Evolutionary conservation across 176 grass and related monocot genomes (phyloP).

Genomic region (Areca catechu): DNA sequence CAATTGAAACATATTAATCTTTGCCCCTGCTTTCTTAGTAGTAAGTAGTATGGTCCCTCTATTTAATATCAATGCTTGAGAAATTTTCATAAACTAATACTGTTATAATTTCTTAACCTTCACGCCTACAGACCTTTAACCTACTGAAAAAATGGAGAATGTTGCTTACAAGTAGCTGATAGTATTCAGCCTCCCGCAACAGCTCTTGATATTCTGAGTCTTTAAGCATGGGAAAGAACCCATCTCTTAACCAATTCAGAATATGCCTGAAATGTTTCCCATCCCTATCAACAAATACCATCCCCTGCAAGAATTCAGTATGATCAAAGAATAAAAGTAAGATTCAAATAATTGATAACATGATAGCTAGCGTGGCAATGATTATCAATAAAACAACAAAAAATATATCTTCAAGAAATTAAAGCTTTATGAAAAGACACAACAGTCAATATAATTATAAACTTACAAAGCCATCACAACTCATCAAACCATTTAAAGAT

Average conservation of each 20-base stretch:
- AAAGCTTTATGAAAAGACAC: too few relatives aligned
- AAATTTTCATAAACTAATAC: too few relatives aligned
- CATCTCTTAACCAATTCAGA: conserved; percentile 87
- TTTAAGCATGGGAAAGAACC: conserved; percentile 39
- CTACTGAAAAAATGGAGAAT: neutral
- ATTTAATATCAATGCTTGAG: too few relatives aligned
- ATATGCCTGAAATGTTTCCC: conserved; percentile 87
- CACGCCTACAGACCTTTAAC: too few relatives aligned
- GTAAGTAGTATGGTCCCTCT: too few relatives aligned
- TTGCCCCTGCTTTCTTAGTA: too few relatives aligned
- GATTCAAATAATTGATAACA: neutral
- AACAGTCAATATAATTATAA: too few relatives aligned
- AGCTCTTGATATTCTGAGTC: conserved; percentile 57
- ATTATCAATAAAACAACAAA: neutral
- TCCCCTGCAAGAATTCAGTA: conserved; percentile 39
- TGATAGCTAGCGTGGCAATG: neutral
- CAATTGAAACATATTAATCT: too few relatives aligned
- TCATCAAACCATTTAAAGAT: too few relatives aligned
- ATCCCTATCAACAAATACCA: conserved; percentile 84
- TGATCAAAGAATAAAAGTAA: neutral
- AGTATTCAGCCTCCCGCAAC: conserved; percentile 85
- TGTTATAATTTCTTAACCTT: too few relatives aligned
- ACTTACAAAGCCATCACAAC: too few relatives aligned
- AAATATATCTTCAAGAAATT: neutral
- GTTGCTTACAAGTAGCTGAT: conserved; percentile 60